These are phyloP conservation scores for Tephrocybe rancida DNA, from an alignment of 768 basidiomycete species.

Conservation along the genomic window DNA sequence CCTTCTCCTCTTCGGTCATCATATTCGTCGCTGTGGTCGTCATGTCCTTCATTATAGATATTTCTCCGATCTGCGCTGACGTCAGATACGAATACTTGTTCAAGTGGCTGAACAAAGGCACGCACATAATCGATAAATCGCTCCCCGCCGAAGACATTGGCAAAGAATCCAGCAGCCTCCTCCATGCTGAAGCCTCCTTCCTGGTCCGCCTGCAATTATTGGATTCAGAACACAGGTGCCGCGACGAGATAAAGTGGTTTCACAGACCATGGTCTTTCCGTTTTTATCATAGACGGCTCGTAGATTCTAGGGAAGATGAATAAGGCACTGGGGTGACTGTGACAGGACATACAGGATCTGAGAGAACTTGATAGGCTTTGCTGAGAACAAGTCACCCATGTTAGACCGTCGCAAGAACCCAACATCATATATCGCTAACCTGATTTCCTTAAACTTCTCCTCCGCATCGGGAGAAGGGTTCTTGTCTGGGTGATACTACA, in stretches of 20 bases:
- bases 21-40: conserved; percentile 81
- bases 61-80: conserved; percentile 86
- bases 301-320: conserved; percentile 54
- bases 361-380: conserved; percentile 94
- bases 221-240: background rate
- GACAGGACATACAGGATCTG: conserved; percentile 65
- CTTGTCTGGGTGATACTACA: conserved; percentile 93
- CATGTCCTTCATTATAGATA: conserved; percentile 94
- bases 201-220: conserved; percentile 61
- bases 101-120: conserved; percentile 13
- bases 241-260: background rate
- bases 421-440: conserved; percentile 42
- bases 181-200: conserved; percentile 81
- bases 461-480: conserved; percentile 92
- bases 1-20: conserved; percentile 92
- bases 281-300: conserved; percentile 94
- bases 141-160: conserved; percentile 95
- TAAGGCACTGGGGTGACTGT: conserved; percentile 3
- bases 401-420: background rate
- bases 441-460: conserved; percentile 96
- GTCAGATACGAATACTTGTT: background rate
- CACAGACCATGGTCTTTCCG: conserved; percentile 82
- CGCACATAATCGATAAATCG: conserved; percentile 87
- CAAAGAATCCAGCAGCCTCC: conserved; percentile 94
- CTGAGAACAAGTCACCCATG: conserved; percentile 35